Conservation (phyloP, 257 asterid genomes). For the Capsicum pubescens region DNA sequence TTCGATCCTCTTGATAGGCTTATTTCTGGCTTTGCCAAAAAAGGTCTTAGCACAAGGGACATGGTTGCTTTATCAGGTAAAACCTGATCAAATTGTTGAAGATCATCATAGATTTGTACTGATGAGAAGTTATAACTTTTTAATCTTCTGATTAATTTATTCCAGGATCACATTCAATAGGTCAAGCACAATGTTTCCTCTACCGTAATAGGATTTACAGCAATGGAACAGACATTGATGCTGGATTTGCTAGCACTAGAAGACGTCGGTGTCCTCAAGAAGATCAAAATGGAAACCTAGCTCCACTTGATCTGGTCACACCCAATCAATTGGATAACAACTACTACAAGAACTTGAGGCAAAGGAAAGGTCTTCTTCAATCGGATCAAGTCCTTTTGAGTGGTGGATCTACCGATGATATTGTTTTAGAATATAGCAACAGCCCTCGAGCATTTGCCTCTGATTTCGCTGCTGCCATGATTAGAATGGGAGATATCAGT, state of each 20-base stretch:
- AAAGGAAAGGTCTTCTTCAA: constrained; percentile 49
- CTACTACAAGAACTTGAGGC: constrained; percentile 43
- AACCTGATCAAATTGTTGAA: neutral
- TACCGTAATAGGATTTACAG: constrained; percentile 50
- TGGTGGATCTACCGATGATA: neutral
- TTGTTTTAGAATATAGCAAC: constrained; percentile 4
- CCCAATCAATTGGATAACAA: constrained; percentile 55
- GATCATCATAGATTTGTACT: too few relatives aligned
- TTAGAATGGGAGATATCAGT: constrained; percentile 48
- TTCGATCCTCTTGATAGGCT: constrained; percentile 14
- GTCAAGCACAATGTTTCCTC: constrained; percentile 27
- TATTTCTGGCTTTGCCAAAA: neutral
- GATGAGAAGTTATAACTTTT: too few relatives aligned
- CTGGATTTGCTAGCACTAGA: constrained; percentile 46
- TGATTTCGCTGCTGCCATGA: constrained; percentile 53
- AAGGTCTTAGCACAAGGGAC: neutral
- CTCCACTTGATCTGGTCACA: constrained; percentile 58
- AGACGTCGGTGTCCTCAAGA: constrained; percentile 27
- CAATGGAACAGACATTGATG: constrained; percentile 49
- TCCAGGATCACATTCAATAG: neutral
- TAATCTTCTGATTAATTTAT: too few relatives aligned
- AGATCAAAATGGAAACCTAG: constrained; percentile 45
- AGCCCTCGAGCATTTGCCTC: constrained; percentile 34
- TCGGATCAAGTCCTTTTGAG: constrained; percentile 40
- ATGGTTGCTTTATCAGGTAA: constrained; percentile 27